Evolutionary conservation across 345 rosid species (phyloP).

Genomic region (Salix arbutifolia): DNA sequence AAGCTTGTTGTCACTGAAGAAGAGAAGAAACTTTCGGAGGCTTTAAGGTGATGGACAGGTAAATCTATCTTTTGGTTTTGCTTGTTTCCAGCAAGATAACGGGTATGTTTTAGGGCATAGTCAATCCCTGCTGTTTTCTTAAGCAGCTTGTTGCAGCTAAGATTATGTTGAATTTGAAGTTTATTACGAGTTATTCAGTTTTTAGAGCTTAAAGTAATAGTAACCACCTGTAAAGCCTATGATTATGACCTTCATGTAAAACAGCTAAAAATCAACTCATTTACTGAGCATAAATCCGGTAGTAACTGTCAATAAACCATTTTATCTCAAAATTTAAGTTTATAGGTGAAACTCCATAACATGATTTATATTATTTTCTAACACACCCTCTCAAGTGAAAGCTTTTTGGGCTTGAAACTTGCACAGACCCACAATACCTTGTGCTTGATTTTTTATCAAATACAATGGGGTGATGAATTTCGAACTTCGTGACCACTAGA

Average conservation of each 20-base stretch:
- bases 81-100: background rate
- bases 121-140: background rate
- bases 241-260: background rate
- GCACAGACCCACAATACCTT: too few species aligned
- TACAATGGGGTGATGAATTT: too few species aligned
- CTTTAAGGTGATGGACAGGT: conserved; percentile 8
- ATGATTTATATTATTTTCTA: too few species aligned
- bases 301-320: too few species aligned
- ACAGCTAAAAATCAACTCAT: background rate
- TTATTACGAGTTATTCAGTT: background rate
- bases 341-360: too few species aligned
- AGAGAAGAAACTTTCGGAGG: conserved; percentile 28
- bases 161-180: background rate
- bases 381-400: too few species aligned
- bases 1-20: conserved; percentile 53
- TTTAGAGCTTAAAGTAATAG: background rate
- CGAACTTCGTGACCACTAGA: too few species aligned
- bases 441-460: too few species aligned
- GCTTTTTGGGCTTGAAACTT: too few species aligned
- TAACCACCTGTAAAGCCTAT: background rate
- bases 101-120: background rate
- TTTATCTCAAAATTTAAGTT: too few species aligned
- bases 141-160: background rate
- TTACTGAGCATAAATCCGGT: background rate
- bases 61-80: background rate